These are phyloP conservation scores for Saccharata proteae DNA, from an alignment of 2,329 filamentous ascomycete species.

Conservation along the genomic window DNA sequence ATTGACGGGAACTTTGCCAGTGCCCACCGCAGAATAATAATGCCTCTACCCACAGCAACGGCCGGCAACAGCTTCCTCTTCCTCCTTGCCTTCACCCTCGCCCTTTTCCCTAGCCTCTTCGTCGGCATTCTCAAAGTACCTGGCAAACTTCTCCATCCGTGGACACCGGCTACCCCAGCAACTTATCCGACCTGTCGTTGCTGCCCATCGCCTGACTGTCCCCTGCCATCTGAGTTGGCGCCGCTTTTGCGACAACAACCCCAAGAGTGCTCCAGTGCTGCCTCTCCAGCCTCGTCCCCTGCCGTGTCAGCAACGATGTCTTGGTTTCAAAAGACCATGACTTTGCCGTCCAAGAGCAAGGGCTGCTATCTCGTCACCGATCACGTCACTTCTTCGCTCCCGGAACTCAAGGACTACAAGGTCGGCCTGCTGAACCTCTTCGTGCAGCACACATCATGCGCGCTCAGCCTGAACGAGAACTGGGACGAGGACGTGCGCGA, in stretches of 20 bases:
- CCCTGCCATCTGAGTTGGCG: constrained; percentile 12
- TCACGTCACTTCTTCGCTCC: constrained; percentile 55
- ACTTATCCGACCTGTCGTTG: constrained; percentile 19
- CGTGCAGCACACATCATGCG: constrained; percentile 89
- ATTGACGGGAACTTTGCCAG: too few species aligned
- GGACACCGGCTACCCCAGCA: constrained; percentile 9
- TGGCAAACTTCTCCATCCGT: constrained; percentile 24
- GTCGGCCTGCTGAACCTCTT: constrained; percentile 67
- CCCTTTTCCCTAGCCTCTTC: constrained; percentile 38
- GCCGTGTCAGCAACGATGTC: constrained; percentile 35
- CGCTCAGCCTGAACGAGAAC: constrained; percentile 88
- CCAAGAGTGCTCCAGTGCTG: constrained; percentile 19
- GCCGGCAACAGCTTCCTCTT: constrained; percentile 33
- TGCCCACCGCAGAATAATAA: too few species aligned
- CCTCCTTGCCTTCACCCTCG: constrained; percentile 35
- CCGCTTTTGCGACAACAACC: constrained; percentile 10
- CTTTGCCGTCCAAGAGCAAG: constrained; percentile 61
- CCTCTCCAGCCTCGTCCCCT: constrained; percentile 7
- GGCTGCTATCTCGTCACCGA: constrained; percentile 87
- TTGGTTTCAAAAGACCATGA: constrained; percentile 78
- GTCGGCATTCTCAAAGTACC: constrained; percentile 25
- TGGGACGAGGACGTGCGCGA: constrained; percentile 71
- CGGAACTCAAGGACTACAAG: constrained; percentile 74
- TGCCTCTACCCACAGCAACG: constrained; percentile 15
- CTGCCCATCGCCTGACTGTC: constrained; percentile 19